Base-by-base conservation (phyloP, 164 flowering plant genomes). In the Sedum album region DNA sequence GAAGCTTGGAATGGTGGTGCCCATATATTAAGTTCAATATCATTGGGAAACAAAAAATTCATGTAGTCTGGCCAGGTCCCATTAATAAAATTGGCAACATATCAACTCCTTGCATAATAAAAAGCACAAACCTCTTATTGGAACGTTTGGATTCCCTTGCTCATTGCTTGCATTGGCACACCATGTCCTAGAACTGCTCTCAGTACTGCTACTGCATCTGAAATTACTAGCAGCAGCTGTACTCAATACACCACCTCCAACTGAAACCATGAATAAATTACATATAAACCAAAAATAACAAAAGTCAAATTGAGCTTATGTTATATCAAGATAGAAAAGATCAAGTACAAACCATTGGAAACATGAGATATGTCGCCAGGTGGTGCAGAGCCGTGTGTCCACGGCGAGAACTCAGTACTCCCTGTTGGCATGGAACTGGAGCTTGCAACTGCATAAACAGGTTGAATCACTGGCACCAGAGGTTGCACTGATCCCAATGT, bases 201-300 rank as follows among this genome's bases (percentile, higher is more conserved):
- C 83, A 69, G 66, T 76, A 60, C 80, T 76, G 65, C 78, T 81
- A 62, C 68, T 33, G 42, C 78, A 72, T 36, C 63, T 28, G 62
- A 73, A 71, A 18, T 64, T 53, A 20, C 68, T 33, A 30, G 64
- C 28, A 2, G 25, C 57, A 51, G 66, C 28, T 63, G 75, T 51
- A 8, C 65, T 61, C 64, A 23, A 66, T 28, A 68, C 41, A 9
- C 33, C 69, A 0, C 30, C 67, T n/a, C 68, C 73, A 74, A 76
- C 80, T 75, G 42, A 28, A n/a, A 51, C 10, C 55, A 51, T 70
- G 31, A 71, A 21, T 6, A 35, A 7, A 36, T 15, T 2, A 21
- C 21, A 53, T 21, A 17, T 9, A n/a, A 26, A 10, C 57, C 8
- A 5, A 21, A 7, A 23, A 10, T n/a, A 51, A 17, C 28, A 13